These are phyloP conservation scores for Juglanconis sp. DNA, from an alignment of 2,329 filamentous ascomycete species.

Conservation along the genomic window DNA sequence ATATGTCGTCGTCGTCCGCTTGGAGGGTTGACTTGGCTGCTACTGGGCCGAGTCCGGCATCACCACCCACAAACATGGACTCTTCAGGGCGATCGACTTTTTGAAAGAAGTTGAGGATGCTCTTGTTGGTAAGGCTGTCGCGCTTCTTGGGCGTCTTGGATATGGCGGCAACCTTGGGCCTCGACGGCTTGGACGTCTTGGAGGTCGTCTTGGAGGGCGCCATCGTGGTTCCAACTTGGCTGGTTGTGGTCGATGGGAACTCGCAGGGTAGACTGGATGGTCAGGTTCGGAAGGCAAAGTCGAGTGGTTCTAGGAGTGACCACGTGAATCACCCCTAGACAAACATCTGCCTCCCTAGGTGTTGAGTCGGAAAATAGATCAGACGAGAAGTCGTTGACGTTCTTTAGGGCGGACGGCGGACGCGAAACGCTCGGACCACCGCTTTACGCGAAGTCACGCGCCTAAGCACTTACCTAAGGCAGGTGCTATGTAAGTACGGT, in stretches of 20 bases:
- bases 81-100: slow-evolving; percentile 61
- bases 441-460: slow-evolving; percentile 16
- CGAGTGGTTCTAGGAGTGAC: too few relatives aligned
- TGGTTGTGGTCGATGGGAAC: background rate
- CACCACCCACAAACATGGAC: slow-evolving; percentile 49
- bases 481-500: too few relatives aligned
- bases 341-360: too few relatives aligned
- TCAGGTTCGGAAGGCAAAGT: too few relatives aligned
- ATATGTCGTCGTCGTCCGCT: slow-evolving; percentile 22
- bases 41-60: slow-evolving; percentile 19
- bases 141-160: slow-evolving; percentile 33
- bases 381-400: slow-evolving; percentile 1
- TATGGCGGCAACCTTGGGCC: background rate
- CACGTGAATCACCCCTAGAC: too few relatives aligned
- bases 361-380: background rate
- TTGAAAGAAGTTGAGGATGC: slow-evolving; percentile 73
- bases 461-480: background rate
- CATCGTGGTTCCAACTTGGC: background rate
- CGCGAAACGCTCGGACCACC: slow-evolving; percentile 17
- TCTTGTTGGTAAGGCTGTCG: slow-evolving; percentile 48
- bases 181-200: background rate
- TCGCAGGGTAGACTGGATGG: background rate
- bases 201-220: slow-evolving; percentile 7
- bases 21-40: slow-evolving; percentile 1
- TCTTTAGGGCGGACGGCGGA: background rate